Evolutionary conservation across 2,329 filamentous ascomycete genomes (phyloP), one percentile per base, ranked within the genome.

Genomic region (Periconia macrospinosa): DNA sequence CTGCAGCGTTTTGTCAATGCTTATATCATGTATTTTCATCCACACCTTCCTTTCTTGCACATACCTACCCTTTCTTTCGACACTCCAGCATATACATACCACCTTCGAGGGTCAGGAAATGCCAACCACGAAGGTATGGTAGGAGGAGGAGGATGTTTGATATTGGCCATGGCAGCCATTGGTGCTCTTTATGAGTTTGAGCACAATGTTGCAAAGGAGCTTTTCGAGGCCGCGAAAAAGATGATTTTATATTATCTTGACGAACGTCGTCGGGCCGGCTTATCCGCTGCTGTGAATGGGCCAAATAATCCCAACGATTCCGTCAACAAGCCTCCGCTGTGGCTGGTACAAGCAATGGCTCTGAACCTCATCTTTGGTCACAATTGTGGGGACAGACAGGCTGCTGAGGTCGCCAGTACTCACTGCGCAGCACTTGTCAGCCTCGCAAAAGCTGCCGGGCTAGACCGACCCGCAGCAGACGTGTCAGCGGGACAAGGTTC

Each of bases 261-360:
- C 72, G 92, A 96, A 72, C 85, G 92, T 53, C 86, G 92, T 60
- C 93, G 92, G 72, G 89, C 89, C 49, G 92, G 95, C 69, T 87
- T 95, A 71, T 82, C 83, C 19, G 81, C 82, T 42, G 81, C 81
- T 6, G 74, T 84, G 20, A 83, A 79, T 49, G 81, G 83, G 7
- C 76, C 80, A 13, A 78, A 74, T 54, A 77, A 81, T 43, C 65
- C 69, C 7, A 72, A 73, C 41, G 88, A 91, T 54, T 82, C 82
- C 47, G 81, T 85, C 15, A 83, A 86, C 40, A 93, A 85, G 50
- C 86, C 92, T 2, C 93, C 93, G 0, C 81, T 97, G 41, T 97
- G 93, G 92, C 82, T 99, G 23, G 92, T 97, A 15, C 94, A 97
- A 74, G 91, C 93, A 0, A 97, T 97, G 93, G 80, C 97, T 9